Conservation (phyloP, 495 filamentous ascomycete genomes). For the Penicillium taxi region DNA sequence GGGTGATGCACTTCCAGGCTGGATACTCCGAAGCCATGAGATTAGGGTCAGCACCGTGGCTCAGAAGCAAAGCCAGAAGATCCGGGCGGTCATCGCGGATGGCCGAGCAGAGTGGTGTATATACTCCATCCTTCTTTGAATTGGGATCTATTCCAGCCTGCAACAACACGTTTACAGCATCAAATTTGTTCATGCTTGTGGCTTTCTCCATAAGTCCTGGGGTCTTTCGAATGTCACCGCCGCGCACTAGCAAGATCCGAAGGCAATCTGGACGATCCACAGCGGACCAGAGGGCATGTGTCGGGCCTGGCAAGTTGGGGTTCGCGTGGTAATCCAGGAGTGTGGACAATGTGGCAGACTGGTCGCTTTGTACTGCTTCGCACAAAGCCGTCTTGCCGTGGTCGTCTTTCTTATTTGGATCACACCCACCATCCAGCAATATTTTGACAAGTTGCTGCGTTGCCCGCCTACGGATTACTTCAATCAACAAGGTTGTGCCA, state of each 20-base stretch:
- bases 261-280: slow-evolving; percentile 43
- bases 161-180: slow-evolving; percentile 41
- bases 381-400: slow-evolving; percentile 48
- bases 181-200: slow-evolving; percentile 37
- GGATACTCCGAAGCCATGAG: slow-evolving; percentile 46
- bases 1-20: slow-evolving; percentile 49
- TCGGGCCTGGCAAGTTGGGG: slow-evolving; percentile 43
- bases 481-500: slow-evolving; percentile 41
- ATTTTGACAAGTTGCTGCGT: slow-evolving; percentile 36
- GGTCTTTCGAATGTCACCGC: slow-evolving; percentile 39
- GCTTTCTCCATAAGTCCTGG: slow-evolving; percentile 48
- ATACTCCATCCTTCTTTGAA: slow-evolving; percentile 47
- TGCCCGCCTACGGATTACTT: slow-evolving; percentile 38
- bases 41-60: slow-evolving; percentile 46
- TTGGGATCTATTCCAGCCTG: slow-evolving; percentile 44
- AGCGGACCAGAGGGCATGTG: slow-evolving; percentile 47
- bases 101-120: slow-evolving; percentile 48
- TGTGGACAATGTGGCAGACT: slow-evolving; percentile 39
- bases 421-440: slow-evolving; percentile 39
- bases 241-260: slow-evolving; percentile 42
- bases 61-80: slow-evolving; percentile 43
- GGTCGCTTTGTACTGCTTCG: slow-evolving; percentile 45
- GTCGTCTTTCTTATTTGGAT: slow-evolving; percentile 44
- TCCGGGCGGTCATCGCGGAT: slow-evolving; percentile 46
- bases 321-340: slow-evolving; percentile 44